phyloP scores from a whole-genome alignment of 805 yeast species.

The Spathaspora hagerdaliae region DNA sequence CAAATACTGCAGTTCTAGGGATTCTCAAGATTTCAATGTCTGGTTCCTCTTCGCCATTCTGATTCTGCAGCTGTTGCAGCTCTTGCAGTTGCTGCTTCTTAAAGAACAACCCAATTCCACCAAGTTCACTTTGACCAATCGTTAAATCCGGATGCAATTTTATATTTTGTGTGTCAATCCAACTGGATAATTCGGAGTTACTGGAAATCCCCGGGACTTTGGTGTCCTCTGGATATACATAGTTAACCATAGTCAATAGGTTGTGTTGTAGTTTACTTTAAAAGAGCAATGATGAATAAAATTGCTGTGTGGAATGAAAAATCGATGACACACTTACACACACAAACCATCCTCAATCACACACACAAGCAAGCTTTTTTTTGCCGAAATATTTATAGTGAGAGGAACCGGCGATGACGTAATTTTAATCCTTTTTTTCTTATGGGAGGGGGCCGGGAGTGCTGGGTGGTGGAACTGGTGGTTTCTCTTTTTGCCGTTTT shows the following conservation, averaged over 20 bases:
- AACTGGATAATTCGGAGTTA: slow-evolving; percentile 6
- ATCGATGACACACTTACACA: too few species aligned
- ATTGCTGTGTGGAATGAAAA: too few species aligned
- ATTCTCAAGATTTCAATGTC: slow-evolving; percentile 17
- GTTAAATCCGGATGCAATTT: slow-evolving; percentile 11
- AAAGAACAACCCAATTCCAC: slow-evolving; percentile 30
- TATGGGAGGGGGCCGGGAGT: too few species aligned
- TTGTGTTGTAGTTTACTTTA: too few species aligned
- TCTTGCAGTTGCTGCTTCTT: slow-evolving; percentile 1
- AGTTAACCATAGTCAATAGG: background rate
- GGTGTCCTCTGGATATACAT: background rate
- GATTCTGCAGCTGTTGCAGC: background rate
- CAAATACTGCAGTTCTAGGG: slow-evolving; percentile 14
- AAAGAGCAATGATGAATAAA: too few species aligned
- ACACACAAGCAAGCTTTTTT: too few species aligned
- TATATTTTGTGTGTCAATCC: slow-evolving; percentile 12
- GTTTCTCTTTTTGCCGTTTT: too few species aligned
- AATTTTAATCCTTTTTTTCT: too few species aligned
- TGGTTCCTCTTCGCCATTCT: background rate
- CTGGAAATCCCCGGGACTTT: slow-evolving; percentile 9
- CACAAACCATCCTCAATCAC: too few species aligned
- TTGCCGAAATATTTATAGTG: too few species aligned
- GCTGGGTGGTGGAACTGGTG: too few species aligned
- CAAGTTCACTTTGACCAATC: slow-evolving; percentile 18
- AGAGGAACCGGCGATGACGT: too few species aligned